phyloP scores from a whole-genome alignment of 2,329 filamentous ascomycete genomes.

The Aspergillus luchuensis region DNA sequence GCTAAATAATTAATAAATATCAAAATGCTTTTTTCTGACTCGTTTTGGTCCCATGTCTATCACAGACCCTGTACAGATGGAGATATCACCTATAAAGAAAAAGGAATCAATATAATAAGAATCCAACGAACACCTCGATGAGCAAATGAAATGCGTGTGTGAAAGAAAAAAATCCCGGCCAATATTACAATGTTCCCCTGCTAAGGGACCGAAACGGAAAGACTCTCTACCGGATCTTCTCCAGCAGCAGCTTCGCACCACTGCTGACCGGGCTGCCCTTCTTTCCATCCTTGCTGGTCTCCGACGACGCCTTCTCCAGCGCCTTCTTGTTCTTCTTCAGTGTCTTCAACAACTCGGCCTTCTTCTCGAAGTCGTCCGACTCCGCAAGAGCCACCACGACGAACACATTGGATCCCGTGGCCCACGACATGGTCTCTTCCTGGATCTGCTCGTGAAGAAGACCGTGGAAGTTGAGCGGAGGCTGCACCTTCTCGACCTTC shows the following conservation, averaged over 20 bases:
- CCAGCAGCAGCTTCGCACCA: slow-evolving; percentile 45
- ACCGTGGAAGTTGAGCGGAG: slow-evolving; percentile 76
- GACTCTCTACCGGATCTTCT: slow-evolving; percentile 35
- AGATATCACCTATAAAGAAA: slow-evolving; percentile 9
- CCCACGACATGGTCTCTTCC: slow-evolving; percentile 76
- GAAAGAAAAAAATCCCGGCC: slow-evolving; percentile 5
- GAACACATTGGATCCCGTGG: slow-evolving; percentile 81
- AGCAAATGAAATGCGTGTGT: background rate
- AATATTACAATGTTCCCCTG: slow-evolving; percentile 4
- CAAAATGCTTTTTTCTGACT: slow-evolving; percentile 15
- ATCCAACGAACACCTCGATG: background rate
- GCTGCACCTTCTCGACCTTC: slow-evolving; percentile 69
- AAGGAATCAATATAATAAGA: background rate
- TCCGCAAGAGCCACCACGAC: slow-evolving; percentile 82
- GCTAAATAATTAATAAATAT: background rate
- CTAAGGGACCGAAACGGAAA: background rate
- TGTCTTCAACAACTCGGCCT: slow-evolving; percentile 66
- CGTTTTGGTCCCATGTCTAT: slow-evolving; percentile 9
- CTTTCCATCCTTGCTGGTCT: slow-evolving; percentile 51
- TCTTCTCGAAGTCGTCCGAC: slow-evolving; percentile 68
- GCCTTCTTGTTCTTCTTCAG: slow-evolving; percentile 73
- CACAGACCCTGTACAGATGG: slow-evolving; percentile 17
- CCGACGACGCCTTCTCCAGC: slow-evolving; percentile 62
- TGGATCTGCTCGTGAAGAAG: slow-evolving; percentile 81
- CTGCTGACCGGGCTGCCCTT: slow-evolving; percentile 48